Percentiles rank a stretch among this genome's conserved stretches.
Conservation (phyloP, 768 basidiomycete genomes). For the Macrolepiota dolichaula region DNA sequence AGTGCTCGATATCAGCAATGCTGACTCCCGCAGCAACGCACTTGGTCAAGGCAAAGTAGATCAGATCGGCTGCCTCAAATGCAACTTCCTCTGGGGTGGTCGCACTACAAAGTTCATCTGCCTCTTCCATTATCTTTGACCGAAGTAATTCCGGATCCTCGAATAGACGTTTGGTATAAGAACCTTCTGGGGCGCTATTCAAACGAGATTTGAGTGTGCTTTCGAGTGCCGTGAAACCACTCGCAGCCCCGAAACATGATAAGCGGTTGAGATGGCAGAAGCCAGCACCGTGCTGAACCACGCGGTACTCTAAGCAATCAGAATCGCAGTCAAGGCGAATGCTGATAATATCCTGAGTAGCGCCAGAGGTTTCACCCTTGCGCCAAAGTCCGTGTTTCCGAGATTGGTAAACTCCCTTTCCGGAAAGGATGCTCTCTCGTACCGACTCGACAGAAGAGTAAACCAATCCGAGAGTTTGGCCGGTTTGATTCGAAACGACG, state of each 20-base stretch:
- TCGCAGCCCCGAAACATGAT: slow-evolving; percentile 84
- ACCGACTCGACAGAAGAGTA: slow-evolving; percentile 91
- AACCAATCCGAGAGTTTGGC: slow-evolving; percentile 84
- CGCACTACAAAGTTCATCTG: slow-evolving; percentile 91
- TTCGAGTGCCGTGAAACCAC: slow-evolving; percentile 83
- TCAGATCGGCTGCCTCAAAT: slow-evolving; percentile 92
- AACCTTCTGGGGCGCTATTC: slow-evolving; percentile 78
- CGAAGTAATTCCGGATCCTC: slow-evolving; percentile 74
- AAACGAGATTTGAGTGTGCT: slow-evolving; percentile 70
- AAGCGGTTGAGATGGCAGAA: slow-evolving; percentile 90
- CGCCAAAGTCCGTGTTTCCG: slow-evolving; percentile 95
- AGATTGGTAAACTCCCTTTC: slow-evolving; percentile 94
- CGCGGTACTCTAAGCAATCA: slow-evolving; percentile 88
- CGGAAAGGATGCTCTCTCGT: slow-evolving; percentile 80
- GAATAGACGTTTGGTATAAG: slow-evolving; percentile 89
- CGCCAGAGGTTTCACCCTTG: slow-evolving; percentile 95
- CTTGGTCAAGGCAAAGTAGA: slow-evolving; percentile 88
- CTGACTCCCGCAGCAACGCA: slow-evolving; percentile 82
- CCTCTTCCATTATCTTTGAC: slow-evolving; percentile 98
- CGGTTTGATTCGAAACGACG: slow-evolving; percentile 77
- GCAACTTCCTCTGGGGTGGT: slow-evolving; percentile 77
- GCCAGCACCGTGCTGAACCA: slow-evolving; percentile 84
- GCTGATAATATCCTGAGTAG: slow-evolving; percentile 81
- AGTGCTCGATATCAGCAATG: slow-evolving; percentile 78
- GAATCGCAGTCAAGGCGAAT: slow-evolving; percentile 90